A percentile compares a stretch with the other conserved stretches of the same genome.
phyloP scores from a whole-genome alignment of 495 filamentous ascomycete genomes.

The Physcia stellaris region DNA sequence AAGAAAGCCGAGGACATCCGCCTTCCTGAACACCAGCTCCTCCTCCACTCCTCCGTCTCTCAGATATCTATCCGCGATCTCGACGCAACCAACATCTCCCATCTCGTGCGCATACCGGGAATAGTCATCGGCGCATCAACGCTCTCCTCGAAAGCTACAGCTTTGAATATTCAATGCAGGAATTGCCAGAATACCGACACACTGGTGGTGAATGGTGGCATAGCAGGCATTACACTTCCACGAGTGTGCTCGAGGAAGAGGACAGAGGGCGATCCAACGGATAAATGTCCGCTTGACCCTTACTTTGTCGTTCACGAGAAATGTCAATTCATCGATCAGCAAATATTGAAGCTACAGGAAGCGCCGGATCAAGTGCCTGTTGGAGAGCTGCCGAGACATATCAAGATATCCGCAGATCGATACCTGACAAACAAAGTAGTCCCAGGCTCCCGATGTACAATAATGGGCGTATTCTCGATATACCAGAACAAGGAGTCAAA shows the following conservation, averaged over 20 bases:
- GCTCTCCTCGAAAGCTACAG: conserved; percentile 86
- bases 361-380: conserved; percentile 97
- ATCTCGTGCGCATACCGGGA: conserved; percentile 89
- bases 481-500: conserved; percentile 85
- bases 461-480: conserved; percentile 97
- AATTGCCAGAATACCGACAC: conserved; percentile 65
- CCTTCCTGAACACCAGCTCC: conserved; percentile 85
- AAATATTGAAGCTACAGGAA: conserved; percentile 96
- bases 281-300: conserved; percentile 81
- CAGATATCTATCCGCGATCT: conserved; percentile 89
- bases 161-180: conserved; percentile 76
- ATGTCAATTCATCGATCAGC: conserved; percentile 92
- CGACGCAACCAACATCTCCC: conserved; percentile 82
- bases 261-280: conserved; percentile 40
- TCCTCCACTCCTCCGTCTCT: conserved; percentile 82
- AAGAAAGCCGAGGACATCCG: conserved; percentile 49
- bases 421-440: conserved; percentile 95
- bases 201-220: conserved; percentile 65
- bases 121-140: conserved; percentile 97
- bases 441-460: conserved; percentile 83
- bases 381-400: conserved; percentile 88
- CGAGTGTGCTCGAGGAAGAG: conserved; percentile 54
- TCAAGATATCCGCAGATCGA: conserved; percentile 85
- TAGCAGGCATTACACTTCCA: conserved; percentile 73
- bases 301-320: conserved; percentile 93